A percentile compares a stretch with the other conserved stretches of the same genome.
These are phyloP conservation scores for Aegilops speltoides DNA, from an alignment of 176 grass and related monocot species.

Conservation along the genomic window DNA sequence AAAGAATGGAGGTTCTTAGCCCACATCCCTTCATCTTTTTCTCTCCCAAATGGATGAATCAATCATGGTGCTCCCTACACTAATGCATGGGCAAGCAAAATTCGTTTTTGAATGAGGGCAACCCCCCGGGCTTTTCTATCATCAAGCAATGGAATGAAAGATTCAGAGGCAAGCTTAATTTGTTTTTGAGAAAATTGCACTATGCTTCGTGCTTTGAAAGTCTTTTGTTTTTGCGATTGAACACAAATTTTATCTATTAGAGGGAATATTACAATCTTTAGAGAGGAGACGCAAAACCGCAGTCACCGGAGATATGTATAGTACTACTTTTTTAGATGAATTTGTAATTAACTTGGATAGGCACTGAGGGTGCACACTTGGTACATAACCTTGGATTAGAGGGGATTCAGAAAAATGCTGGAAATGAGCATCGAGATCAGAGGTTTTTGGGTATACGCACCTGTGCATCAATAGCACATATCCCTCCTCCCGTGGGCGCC, in stretches of 20 bases:
- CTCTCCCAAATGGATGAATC: not conserved
- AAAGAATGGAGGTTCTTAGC: constrained; percentile 45
- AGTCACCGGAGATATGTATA: not conserved
- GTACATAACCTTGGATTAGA: not conserved
- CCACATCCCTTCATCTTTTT: constrained; percentile 25
- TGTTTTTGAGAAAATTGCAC: not conserved
- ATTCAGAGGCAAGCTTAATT: not conserved
- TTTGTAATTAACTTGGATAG: not conserved
- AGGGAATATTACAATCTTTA: not conserved
- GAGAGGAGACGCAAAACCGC: not conserved
- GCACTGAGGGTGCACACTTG: not conserved
- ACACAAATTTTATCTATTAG: not conserved
- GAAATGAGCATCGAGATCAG: constrained; percentile 16
- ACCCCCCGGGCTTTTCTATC: not conserved
- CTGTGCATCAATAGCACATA: constrained; percentile 31
- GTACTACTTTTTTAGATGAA: not conserved
- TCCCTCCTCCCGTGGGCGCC: constrained; percentile 5
- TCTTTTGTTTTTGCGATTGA: not conserved
- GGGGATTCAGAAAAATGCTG: not conserved
- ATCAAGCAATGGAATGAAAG: not conserved
- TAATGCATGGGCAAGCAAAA: not conserved
- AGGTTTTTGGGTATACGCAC: constrained; percentile 35
- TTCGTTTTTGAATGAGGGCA: too few relatives aligned
- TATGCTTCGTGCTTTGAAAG: not conserved
- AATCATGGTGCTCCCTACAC: constrained; percentile 15